Evolutionary conservation across 2,329 filamentous ascomycete genomes (phyloP).

Genomic region (Cyphellophora europaea): DNA sequence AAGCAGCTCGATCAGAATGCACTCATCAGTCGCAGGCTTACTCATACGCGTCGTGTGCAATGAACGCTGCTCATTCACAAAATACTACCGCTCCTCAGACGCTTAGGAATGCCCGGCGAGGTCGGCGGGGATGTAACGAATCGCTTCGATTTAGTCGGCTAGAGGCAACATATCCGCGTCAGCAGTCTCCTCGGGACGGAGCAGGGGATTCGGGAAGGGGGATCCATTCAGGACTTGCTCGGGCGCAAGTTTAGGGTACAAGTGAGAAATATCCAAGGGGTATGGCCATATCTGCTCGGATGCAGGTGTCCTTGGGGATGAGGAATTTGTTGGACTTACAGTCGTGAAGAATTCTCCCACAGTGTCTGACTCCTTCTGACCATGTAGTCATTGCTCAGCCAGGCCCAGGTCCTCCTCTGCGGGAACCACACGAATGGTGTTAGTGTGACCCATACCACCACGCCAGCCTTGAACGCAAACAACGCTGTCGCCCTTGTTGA

Average conservation of each 20-base stretch:
- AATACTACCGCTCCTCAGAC: neutral
- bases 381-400: slow-evolving; percentile 13
- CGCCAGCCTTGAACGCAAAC: slow-evolving; percentile 61
- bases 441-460: slow-evolving; percentile 59
- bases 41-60: no score
- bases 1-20: no score
- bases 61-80: neutral
- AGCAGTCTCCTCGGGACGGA: neutral
- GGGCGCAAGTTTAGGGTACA: no score
- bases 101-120: neutral
- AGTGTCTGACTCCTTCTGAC: slow-evolving; percentile 1
- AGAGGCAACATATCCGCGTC: neutral
- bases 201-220: no score
- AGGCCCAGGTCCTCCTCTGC: slow-evolving; percentile 30
- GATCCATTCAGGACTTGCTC: no score
- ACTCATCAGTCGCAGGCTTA: no score
- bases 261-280: no score
- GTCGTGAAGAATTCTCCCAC: slow-evolving; percentile 11
- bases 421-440: slow-evolving; percentile 47
- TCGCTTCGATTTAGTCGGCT: neutral
- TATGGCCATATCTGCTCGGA: no score
- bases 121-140: neutral
- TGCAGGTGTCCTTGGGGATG: no score
- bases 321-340: slow-evolving; percentile 7
- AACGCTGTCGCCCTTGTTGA: slow-evolving; percentile 66